A percentile compares a stretch with the other conserved stretches of the same genome.
These are phyloP conservation scores for Skeletonema menzelii DNA, from an alignment of 108 stramenopile genomes.

Conservation along the genomic window DNA sequence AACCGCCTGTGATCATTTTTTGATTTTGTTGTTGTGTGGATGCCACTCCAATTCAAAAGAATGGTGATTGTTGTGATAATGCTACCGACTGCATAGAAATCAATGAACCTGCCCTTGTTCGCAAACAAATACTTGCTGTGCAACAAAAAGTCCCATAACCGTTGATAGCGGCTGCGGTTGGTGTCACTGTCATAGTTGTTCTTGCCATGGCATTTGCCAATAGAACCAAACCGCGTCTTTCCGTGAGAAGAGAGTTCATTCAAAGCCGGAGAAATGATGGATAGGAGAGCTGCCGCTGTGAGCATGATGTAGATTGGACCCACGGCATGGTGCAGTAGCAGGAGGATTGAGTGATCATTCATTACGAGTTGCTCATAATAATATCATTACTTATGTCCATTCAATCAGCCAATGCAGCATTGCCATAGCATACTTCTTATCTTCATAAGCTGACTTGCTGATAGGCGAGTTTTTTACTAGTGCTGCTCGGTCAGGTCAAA, in stretches of 20 bases:
- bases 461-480: no score
- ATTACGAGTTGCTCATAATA: not conserved
- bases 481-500: no score
- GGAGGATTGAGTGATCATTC: not conserved
- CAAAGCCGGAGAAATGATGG: constrained; percentile 36
- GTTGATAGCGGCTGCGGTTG: not conserved
- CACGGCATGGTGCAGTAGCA: not conserved
- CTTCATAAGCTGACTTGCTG: no score
- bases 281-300: constrained; percentile 45
- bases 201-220: not conserved
- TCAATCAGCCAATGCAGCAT: no score
- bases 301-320: constrained; percentile 37
- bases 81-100: constrained; percentile 58
- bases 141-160: not conserved
- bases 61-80: constrained; percentile 17
- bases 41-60: not conserved
- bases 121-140: constrained; percentile 3
- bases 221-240: constrained; percentile 34
- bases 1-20: not conserved
- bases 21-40: not conserved
- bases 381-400: not conserved
- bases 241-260: constrained; percentile 53
- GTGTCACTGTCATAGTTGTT: not conserved
- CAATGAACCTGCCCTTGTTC: constrained; percentile 43
- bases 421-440: no score